Conservation (phyloP, 306 rosid genomes). For the Trifolium repens region DNA sequence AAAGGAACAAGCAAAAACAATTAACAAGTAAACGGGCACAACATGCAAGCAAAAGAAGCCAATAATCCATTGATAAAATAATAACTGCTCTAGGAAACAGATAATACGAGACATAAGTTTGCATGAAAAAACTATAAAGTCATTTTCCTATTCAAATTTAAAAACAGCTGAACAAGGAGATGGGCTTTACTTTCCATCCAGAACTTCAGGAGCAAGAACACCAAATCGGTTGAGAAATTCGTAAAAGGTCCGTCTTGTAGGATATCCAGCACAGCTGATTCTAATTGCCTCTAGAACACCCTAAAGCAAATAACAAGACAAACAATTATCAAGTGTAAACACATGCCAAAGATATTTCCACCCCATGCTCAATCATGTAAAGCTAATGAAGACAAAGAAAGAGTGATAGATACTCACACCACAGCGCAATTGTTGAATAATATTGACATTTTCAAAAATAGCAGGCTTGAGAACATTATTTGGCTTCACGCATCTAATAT, state of each 20-base stretch:
- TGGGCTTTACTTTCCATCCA: slow-evolving; percentile 90
- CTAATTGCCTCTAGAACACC: slow-evolving; percentile 99
- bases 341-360: slow-evolving; percentile 23
- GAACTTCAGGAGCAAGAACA: slow-evolving; percentile 95
- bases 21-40: slow-evolving; percentile 20
- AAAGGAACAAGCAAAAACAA: slow-evolving; percentile 39
- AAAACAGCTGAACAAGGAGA: slow-evolving; percentile 36
- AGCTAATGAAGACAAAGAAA: slow-evolving; percentile 40
- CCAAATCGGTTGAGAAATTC: slow-evolving; percentile 97
- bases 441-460: slow-evolving; percentile 85
- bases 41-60: slow-evolving; percentile 31
- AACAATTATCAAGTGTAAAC: slow-evolving; percentile 36
- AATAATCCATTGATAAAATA: slow-evolving; percentile 15
- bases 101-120: slow-evolving; percentile 7
- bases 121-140: slow-evolving; percentile 20
- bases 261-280: slow-evolving; percentile 99
- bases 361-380: slow-evolving; percentile 34
- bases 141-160: slow-evolving; percentile 17
- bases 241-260: slow-evolving; percentile 93
- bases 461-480: slow-evolving; percentile 96
- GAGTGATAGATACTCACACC: slow-evolving; percentile 78
- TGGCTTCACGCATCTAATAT: slow-evolving; percentile 99
- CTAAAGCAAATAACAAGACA: slow-evolving; percentile 54
- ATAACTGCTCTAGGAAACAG: slow-evolving; percentile 34
- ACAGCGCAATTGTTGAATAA: slow-evolving; percentile 97